Percentiles rank a stretch among this genome's conserved stretches.
These are phyloP conservation scores for Lophiostoma macrostomum DNA, from an alignment of 495 filamentous ascomycete species.

Conservation along the genomic window DNA sequence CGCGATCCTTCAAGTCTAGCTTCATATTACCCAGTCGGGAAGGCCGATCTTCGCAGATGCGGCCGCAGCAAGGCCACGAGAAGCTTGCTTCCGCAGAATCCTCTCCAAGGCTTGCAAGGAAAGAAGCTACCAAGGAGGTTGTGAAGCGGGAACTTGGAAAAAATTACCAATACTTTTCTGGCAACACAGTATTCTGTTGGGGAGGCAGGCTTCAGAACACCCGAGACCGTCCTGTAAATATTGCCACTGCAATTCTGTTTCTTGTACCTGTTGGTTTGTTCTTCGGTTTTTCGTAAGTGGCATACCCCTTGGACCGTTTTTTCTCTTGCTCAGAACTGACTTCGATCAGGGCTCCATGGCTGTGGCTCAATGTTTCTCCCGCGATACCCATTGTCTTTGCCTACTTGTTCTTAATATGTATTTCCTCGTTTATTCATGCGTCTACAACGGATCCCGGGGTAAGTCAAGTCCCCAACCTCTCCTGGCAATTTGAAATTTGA, in stretches of 20 bases:
- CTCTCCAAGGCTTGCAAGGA: constrained; percentile 56
- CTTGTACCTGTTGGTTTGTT: constrained; percentile 76
- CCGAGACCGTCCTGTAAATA: constrained; percentile 83
- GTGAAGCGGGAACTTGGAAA: constrained; percentile 53
- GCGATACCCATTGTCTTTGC: constrained; percentile 88
- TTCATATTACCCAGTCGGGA: constrained; percentile 59
- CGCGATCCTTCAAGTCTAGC: constrained; percentile 68
- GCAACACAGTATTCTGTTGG: constrained; percentile 85
- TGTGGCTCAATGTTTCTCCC: constrained; percentile 88
- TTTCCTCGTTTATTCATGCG: constrained; percentile 91
- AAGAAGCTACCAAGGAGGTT: constrained; percentile 42
- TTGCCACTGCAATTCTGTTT: constrained; percentile 77
- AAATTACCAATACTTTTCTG: constrained; percentile 88
- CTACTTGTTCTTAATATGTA: constrained; percentile 83
- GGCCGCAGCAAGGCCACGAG: constrained; percentile 63
- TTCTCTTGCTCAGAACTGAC: constrained; percentile 23
- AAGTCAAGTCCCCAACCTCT: too few relatives aligned
- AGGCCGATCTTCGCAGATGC: constrained; percentile 26
- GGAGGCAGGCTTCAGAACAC: constrained; percentile 86
- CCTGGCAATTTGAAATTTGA: too few relatives aligned
- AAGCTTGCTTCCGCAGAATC: constrained; percentile 73
- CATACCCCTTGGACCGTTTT: constrained; percentile 2
- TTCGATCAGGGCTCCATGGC: constrained; percentile 64
- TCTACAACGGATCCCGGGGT: constrained; percentile 90
- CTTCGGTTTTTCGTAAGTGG: constrained; percentile 71